Evolutionary conservation across 2,329 filamentous ascomycete genomes (phyloP).

Genomic region (Neophaeococcomyces mojaviensis): DNA sequence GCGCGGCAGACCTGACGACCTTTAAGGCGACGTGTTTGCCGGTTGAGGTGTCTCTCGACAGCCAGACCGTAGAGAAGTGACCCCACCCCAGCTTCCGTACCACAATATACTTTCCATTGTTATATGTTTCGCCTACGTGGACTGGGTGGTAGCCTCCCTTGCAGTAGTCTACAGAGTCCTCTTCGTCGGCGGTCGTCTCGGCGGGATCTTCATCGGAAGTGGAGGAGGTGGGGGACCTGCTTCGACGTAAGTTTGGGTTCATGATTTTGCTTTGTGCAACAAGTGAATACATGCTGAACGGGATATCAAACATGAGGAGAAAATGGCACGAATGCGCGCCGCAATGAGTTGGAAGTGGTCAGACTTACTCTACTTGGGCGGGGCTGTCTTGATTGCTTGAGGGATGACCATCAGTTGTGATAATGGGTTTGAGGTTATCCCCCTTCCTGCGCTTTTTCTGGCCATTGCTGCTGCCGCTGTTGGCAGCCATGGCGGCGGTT

Average conservation of each 20-base stretch:
- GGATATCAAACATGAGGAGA: background rate
- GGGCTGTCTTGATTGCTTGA: slow-evolving; percentile 26
- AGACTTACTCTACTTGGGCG: slow-evolving; percentile 32
- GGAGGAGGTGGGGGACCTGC: slow-evolving; percentile 67
- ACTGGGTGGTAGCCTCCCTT: slow-evolving; percentile 98
- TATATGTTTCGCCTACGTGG: slow-evolving; percentile 89
- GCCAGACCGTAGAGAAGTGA: slow-evolving; percentile 95
- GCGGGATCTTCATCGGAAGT: slow-evolving; percentile 68
- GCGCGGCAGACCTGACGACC: slow-evolving; percentile 91
- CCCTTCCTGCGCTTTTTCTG: slow-evolving; percentile 61
- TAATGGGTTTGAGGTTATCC: slow-evolving; percentile 57
- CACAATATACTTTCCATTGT: slow-evolving; percentile 92
- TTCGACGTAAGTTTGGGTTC: slow-evolving; percentile 49
- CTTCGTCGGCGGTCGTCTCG: slow-evolving; percentile 93
- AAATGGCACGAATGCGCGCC: background rate
- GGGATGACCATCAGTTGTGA: slow-evolving; percentile 49
- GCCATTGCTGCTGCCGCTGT: slow-evolving; percentile 48
- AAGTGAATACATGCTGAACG: slow-evolving; percentile 27
- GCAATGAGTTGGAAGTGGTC: background rate
- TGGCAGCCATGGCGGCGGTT: slow-evolving; percentile 37
- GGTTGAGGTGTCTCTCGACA: slow-evolving; percentile 73
- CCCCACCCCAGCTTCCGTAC: slow-evolving; percentile 97
- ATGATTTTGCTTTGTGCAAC: slow-evolving; percentile 36
- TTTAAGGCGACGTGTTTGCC: slow-evolving; percentile 96
- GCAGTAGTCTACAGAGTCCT: slow-evolving; percentile 98